Percentiles rank a stretch among this genome's conserved stretches.
These are phyloP conservation scores for Prunus kanzakura DNA, from an alignment of 306 rosid species.

Conservation along the genomic window DNA sequence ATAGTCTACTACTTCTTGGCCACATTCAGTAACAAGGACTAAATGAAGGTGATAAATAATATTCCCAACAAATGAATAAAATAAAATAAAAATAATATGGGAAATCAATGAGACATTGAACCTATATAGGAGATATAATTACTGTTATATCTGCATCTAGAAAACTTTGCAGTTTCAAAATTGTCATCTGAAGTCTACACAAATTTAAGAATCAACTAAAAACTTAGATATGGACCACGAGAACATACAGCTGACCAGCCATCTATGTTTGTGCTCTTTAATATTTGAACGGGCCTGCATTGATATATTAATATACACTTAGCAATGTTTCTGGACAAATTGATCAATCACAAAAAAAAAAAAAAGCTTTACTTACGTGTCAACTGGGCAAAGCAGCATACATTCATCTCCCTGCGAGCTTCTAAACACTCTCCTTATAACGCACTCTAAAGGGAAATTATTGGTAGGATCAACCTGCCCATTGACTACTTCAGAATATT, in stretches of 20 bases:
- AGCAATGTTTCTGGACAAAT: not conserved
- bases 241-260: slow-evolving; percentile 91
- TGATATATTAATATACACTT: slow-evolving; percentile 5
- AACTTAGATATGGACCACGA: slow-evolving; percentile 16
- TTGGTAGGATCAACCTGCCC: slow-evolving; percentile 77
- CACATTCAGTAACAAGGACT: not conserved
- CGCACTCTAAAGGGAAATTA: slow-evolving; percentile 75
- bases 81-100: not conserved
- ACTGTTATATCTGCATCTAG: not conserved
- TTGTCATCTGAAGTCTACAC: not conserved
- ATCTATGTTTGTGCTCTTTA: slow-evolving; percentile 71
- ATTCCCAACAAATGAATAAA: not conserved
- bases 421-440: slow-evolving; percentile 77
- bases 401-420: slow-evolving; percentile 77
- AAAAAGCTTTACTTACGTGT: slow-evolving; percentile 58
- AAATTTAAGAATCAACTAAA: slow-evolving; percentile 19
- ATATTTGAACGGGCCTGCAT: slow-evolving; percentile 79
- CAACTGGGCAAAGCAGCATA: slow-evolving; percentile 85
- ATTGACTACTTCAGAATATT: slow-evolving; percentile 23
- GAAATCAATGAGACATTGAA: not conserved
- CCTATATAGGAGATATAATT: not conserved
- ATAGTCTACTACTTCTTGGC: not conserved
- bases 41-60: not conserved
- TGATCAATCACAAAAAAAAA: not conserved
- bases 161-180: not conserved